These are phyloP conservation scores for Anisodus tanguticus DNA, from an alignment of 257 asterid genomes.

Conservation along the genomic window DNA sequence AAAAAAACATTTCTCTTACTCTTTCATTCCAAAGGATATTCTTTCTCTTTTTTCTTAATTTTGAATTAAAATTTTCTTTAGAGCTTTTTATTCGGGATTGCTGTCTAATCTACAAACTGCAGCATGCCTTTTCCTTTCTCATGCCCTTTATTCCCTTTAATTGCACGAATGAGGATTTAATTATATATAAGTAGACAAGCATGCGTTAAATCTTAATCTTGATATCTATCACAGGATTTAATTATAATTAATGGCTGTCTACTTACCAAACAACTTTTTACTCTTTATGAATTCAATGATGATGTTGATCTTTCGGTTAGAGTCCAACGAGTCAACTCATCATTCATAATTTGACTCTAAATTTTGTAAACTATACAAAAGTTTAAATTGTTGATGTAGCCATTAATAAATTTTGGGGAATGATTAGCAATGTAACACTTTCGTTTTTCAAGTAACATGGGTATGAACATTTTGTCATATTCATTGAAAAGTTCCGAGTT, in stretches of 20 bases:
- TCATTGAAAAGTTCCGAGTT: too few relatives aligned
- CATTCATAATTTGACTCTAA: not conserved
- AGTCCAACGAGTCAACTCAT: constrained; percentile 12
- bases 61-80: not conserved
- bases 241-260: constrained; percentile 1
- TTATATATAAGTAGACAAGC: constrained; percentile 17
- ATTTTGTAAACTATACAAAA: not conserved
- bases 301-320: constrained; percentile 26
- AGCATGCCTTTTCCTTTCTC: not conserved
- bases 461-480: too few relatives aligned
- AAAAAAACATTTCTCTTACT: not conserved
- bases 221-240: constrained; percentile 4
- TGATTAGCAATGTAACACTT: too few relatives aligned
- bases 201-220: constrained; percentile 22
- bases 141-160: not conserved
- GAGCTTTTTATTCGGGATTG: not conserved
- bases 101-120: not conserved
- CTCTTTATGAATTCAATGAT: not conserved
- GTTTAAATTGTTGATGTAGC: not conserved
- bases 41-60: not conserved
- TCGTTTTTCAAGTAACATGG: too few relatives aligned
- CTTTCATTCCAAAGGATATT: not conserved
- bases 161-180: constrained; percentile 22
- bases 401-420: too few relatives aligned
- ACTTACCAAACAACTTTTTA: not conserved